Base-by-base conservation (phyloP, 2,329 filamentous ascomycete genomes). In the Epichloe sp. region DNA sequence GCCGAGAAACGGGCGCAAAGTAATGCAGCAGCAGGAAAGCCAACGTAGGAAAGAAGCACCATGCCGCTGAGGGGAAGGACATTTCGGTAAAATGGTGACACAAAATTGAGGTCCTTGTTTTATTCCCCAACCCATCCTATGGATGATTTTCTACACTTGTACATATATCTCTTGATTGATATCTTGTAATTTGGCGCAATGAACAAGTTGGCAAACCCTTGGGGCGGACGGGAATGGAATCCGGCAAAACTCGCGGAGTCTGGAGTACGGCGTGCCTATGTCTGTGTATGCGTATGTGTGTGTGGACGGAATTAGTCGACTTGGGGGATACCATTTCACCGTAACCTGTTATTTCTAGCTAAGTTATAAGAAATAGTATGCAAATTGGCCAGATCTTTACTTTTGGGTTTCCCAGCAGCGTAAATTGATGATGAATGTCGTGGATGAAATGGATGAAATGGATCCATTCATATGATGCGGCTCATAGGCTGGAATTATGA, bases 1-100 rank as follows among this genome's bases (percentile, higher is more conserved):
- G 56, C 57, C 4, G 58, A 59, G 50, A 55, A 57, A 21, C 57
- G 56, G 15, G 50, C 54, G 35, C 50, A 54, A 19, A 43, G 45
- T 5, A 44, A 49, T 37, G 40, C 46, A 8, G 52, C 49, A 23
- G 42, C 45, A 41, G 45, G 45, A 47, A 49, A 38, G 47, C 47
- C 47, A 36, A 36, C 36, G 11, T 53, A 43, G 44, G 44, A 23
- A 31, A 36, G 15, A 21, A 6, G 19, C 37, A 26, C 31, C 37
- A 11, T 17, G 40, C 38, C 35, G 47, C 31, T n/a, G 17, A n/a
- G 17, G 17, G 10, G 31, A 19, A 12, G 23, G 47, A 5, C 7
- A 11, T 11, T 47, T 15, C 5, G 35, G 5, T 38, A 15, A n/a
- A 38, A 12, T 38, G 6, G 11, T 47, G 17, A 26, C 5, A 12